Conservation (phyloP, 306 rosid genomes). For the Malus sylvestris region DNA sequence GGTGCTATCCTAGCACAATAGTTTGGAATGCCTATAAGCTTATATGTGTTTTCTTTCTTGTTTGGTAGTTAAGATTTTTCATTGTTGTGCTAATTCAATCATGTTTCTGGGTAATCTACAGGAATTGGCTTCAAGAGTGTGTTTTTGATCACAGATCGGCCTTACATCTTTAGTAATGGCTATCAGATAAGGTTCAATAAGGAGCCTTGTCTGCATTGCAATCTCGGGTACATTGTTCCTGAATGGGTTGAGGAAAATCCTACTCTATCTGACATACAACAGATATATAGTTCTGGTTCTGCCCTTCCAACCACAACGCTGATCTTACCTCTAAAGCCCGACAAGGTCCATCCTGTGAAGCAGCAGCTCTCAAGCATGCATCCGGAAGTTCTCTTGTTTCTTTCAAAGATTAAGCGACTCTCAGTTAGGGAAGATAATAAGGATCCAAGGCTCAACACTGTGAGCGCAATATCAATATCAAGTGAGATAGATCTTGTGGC, state of each 20-base stretch:
- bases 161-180: conserved; percentile 73
- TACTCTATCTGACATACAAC: conserved; percentile 30
- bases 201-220: conserved; percentile 59
- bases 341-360: conserved; percentile 55
- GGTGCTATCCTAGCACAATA: no score
- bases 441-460: conserved; percentile 34
- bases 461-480: conserved; percentile 41
- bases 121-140: conserved; percentile 97
- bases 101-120: conserved; percentile 23
- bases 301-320: conserved; percentile 53
- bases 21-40: background rate
- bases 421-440: conserved; percentile 48
- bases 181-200: conserved; percentile 68
- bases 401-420: conserved; percentile 55
- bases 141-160: conserved; percentile 54
- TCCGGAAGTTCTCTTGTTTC: conserved; percentile 62
- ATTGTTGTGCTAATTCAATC: background rate
- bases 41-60: background rate
- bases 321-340: conserved; percentile 58
- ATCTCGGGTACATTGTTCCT: conserved; percentile 74
- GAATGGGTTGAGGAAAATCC: conserved; percentile 78
- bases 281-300: conserved; percentile 35
- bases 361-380: conserved; percentile 61
- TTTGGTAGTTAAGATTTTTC: background rate
- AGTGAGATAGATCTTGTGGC: conserved; percentile 34